Conservation (phyloP, 495 filamentous ascomycete genomes). For the Hyphodiscus hymeniophilus region DNA sequence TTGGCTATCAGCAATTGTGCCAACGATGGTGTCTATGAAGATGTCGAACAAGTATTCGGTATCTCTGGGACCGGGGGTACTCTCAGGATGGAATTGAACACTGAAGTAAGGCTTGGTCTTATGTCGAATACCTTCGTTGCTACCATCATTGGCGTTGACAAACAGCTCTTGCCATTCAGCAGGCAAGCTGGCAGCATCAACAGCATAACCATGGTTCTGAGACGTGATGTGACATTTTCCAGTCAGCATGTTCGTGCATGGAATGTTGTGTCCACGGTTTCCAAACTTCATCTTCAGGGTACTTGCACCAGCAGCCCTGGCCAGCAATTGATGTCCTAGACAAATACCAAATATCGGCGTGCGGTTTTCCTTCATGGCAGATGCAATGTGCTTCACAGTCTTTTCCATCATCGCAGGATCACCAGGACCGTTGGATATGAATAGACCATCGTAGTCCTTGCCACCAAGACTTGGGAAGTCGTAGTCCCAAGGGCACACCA, state of each 20-base stretch:
- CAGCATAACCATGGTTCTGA: conserved; percentile 94
- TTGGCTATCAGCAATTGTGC: conserved; percentile 48
- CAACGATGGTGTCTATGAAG: conserved; percentile 77
- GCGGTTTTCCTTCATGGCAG: conserved; percentile 61
- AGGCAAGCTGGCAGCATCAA: conserved; percentile 70
- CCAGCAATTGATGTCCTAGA: conserved; percentile 89
- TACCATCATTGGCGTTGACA: conserved; percentile 95
- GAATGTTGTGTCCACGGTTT: conserved; percentile 97
- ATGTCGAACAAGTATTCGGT: conserved; percentile 96
- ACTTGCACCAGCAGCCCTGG: conserved; percentile 78
- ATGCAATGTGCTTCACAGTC: conserved; percentile 68
- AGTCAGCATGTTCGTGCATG: conserved; percentile 87
- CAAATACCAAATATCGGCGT: conserved; percentile 96
- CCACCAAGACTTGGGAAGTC: conserved; percentile 69
- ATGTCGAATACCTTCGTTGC: conserved; percentile 95
- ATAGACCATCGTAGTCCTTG: conserved; percentile 87
- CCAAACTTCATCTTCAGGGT: conserved; percentile 98
- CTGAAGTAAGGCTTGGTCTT: conserved; percentile 83
- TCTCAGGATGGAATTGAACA: conserved; percentile 98
- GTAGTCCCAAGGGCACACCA: conserved; percentile 93
- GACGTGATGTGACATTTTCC: conserved; percentile 98
- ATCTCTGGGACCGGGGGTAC: conserved; percentile 90
- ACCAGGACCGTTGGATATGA: conserved; percentile 95
- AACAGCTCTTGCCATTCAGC: conserved; percentile 85
- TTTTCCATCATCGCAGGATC: conserved; percentile 76